phyloP scores from a whole-genome alignment of 805 yeast species.

The Dipodascus albidus region DNA sequence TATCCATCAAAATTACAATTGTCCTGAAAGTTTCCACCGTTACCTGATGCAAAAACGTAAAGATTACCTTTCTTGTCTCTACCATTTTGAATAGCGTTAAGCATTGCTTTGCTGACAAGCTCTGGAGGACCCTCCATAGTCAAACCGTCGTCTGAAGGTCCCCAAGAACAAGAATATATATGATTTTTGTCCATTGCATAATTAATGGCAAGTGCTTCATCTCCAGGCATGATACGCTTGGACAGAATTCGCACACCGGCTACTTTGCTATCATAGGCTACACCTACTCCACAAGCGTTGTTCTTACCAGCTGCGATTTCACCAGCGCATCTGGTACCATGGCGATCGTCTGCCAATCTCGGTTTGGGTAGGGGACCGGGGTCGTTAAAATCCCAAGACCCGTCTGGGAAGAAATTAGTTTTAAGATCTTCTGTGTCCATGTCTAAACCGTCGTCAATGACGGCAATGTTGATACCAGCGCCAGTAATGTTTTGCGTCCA shows the following conservation, averaged over 20 bases:
- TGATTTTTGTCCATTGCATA: constrained; percentile 77
- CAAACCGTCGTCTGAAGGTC: constrained; percentile 87
- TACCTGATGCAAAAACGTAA: constrained; percentile 93
- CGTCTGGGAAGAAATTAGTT: constrained; percentile 48
- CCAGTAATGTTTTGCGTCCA: constrained; percentile 84
- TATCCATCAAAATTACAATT: constrained; percentile 96
- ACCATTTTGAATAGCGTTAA: constrained; percentile 79
- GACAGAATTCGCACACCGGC: constrained; percentile 85
- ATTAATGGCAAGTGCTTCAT: constrained; percentile 82
- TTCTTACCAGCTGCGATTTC: constrained; percentile 84
- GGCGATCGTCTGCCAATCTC: constrained; percentile 67
- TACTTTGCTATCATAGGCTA: constrained; percentile 79
- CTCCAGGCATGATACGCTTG: constrained; percentile 67
- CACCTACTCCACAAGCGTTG: constrained; percentile 89
- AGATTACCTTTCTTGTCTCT: constrained; percentile 71
- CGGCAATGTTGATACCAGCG: constrained; percentile 68
- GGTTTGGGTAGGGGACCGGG: constrained; percentile 71
- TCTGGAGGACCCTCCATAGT: constrained; percentile 77
- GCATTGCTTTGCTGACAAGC: constrained; percentile 67
- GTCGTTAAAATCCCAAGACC: constrained; percentile 91
- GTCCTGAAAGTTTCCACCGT: constrained; percentile 75
- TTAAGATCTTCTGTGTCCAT: constrained; percentile 62
- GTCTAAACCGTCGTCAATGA: constrained; percentile 93
- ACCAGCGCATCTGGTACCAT: constrained; percentile 97
- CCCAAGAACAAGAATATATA: constrained; percentile 97